Percentiles rank a stretch among this genome's conserved stretches.
Evolutionary conservation across 345 rosid genomes (phyloP).

Genomic region (Anacardium occidentale): DNA sequence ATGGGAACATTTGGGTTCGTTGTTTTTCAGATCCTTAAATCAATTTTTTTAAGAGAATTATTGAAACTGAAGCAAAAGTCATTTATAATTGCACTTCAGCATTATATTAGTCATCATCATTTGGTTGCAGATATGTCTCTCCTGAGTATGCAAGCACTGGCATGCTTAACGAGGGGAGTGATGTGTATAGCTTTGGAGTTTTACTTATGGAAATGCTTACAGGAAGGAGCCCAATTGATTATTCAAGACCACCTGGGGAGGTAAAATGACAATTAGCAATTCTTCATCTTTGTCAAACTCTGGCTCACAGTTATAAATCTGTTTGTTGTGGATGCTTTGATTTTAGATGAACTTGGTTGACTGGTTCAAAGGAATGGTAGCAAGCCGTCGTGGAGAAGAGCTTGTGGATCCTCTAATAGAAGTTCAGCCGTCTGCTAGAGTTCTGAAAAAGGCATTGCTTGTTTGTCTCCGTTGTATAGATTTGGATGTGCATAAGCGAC

Average conservation of each 20-base stretch:
- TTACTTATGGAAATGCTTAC: conserved; percentile 91
- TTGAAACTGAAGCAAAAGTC: not conserved
- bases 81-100: too few species aligned
- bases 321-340: conserved; percentile 8
- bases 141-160: conserved; percentile 97
- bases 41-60: not conserved
- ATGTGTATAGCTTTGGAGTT: conserved; percentile 91
- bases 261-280: conserved; percentile 32
- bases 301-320: not conserved
- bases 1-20: conserved; percentile 95
- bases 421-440: conserved; percentile 61
- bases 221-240: conserved; percentile 89
- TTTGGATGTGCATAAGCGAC: conserved; percentile 75
- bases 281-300: not conserved
- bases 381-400: conserved; percentile 82
- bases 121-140: conserved; percentile 65
- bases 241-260: conserved; percentile 90
- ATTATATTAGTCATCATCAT: too few species aligned
- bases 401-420: conserved; percentile 73
- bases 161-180: conserved; percentile 94
- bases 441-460: conserved; percentile 69
- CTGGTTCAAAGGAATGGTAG: conserved; percentile 97
- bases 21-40: conserved; percentile 12
- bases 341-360: conserved; percentile 89
- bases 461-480: conserved; percentile 94